Evolutionary conservation across 225 moss, liverwort and hornwort genomes (phyloP), one percentile per base, ranked within the genome.

Genomic region (Bryum argenteum): DNA sequence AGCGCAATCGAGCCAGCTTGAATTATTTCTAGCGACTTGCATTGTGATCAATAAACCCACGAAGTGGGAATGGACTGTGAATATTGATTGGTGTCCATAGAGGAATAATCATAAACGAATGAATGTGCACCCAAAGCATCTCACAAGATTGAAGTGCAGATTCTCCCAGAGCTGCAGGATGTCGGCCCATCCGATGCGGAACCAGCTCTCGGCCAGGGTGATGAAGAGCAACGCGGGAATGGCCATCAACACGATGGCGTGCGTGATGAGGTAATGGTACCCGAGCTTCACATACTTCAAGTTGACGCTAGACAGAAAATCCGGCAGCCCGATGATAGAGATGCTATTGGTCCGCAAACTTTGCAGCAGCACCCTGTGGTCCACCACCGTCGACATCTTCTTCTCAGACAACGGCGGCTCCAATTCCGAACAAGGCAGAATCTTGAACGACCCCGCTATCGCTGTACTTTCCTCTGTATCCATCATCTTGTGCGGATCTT

Each of bases 281-380:
- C 85, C 85, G 11, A 85, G 79, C 72, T 85, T 85, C 61, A 85
- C 84, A 11, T 85, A 85, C 60, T 85, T 85, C 23, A 85, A 61
- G 69, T 85, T 85, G 41, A 85, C 81, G 57, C 64, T 85, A 8
- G 84, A 72, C 65, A 85, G 53, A 18, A 85, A 85, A 69, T 85
- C 84, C 8, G 84, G 84, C 18, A 85, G 47, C 18, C 47, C 47
- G 47, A 73, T 79, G 81, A 85, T 58, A 48, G 79, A 72, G 20
- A 85, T 79, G 78, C 81, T 79, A 66, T 75, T 73, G 7, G 72
- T 44, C 5, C 79, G 75, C 70, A 79, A 66, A 47, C 70, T 85
- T 9, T 47, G 74, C 70, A 73, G 63, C 26, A 81, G 61, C 59
- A 70, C 77, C 24, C 61, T 73, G 51, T 73, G 76, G 37, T 76